These are phyloP conservation scores for Sanghuangporus weigelae DNA, from an alignment of 1,284 basidiomycete genomes.

Conservation along the genomic window DNA sequence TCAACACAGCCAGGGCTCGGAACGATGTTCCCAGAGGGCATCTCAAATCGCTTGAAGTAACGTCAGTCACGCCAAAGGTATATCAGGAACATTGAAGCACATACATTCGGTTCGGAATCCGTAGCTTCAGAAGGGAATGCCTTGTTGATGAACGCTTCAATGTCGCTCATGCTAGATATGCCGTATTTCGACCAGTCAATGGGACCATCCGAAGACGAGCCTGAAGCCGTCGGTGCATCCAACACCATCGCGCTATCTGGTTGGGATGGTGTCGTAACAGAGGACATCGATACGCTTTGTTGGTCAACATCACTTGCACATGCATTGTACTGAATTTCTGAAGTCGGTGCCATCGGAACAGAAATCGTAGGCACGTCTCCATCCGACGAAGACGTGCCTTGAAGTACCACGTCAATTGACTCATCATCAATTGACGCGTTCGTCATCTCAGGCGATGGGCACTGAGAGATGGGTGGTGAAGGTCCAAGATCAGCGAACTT, in stretches of 20 bases:
- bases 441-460: conserved; percentile 21
- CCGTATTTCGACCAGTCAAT: neutral
- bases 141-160: neutral
- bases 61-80: neutral
- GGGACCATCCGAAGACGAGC: neutral
- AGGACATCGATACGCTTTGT: neutral
- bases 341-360: neutral
- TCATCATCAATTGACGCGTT: neutral
- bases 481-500: conserved; percentile 19
- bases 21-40: conserved; percentile 1
- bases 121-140: neutral
- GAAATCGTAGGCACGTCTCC: neutral
- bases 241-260: neutral
- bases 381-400: neutral
- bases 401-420: neutral
- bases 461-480: conserved; percentile 23
- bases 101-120: neutral
- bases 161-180: neutral
- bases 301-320: neutral
- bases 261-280: neutral
- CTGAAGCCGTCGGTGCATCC: neutral
- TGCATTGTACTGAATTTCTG: neutral
- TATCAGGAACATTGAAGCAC: neutral
- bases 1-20: neutral
- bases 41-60: neutral